These are phyloP conservation scores for Xylariales sp. DNA, from an alignment of 2,329 filamentous ascomycete species.

Conservation along the genomic window DNA sequence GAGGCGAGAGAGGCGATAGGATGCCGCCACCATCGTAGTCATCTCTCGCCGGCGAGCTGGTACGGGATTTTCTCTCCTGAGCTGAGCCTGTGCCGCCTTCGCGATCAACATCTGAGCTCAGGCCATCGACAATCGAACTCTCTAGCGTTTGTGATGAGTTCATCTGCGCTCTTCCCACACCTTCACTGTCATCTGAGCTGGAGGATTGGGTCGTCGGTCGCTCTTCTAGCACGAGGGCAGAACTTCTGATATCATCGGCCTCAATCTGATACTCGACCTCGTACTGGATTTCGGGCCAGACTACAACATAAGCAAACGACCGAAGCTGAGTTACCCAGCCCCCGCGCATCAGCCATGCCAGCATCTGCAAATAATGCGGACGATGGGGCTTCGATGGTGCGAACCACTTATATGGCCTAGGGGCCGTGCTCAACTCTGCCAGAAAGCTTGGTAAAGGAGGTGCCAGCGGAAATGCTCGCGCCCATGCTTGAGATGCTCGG, in stretches of 20 bases:
- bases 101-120: background rate
- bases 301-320: constrained; percentile 85
- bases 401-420: constrained; percentile 76
- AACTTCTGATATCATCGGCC: constrained; percentile 47
- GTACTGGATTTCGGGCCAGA: constrained; percentile 76
- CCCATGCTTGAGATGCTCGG: constrained; percentile 67
- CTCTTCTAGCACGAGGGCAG: constrained; percentile 6
- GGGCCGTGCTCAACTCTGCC: constrained; percentile 73
- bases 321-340: constrained; percentile 93
- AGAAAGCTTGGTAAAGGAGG: constrained; percentile 84
- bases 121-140: background rate
- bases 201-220: constrained; percentile 3
- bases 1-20: constrained; percentile 12
- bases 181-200: background rate
- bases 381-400: constrained; percentile 87
- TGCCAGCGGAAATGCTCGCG: constrained; percentile 74
- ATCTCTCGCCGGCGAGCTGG: background rate
- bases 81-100: background rate
- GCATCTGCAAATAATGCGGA: constrained; percentile 80
- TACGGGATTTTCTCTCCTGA: background rate
- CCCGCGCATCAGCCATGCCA: constrained; percentile 88
- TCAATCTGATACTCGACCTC: constrained; percentile 71
- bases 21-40: background rate
- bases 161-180: too few relatives aligned
- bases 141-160: too few relatives aligned